Conservation (phyloP, 192 early-diverging fungal genomes). For the Podila epicladia region DNA sequence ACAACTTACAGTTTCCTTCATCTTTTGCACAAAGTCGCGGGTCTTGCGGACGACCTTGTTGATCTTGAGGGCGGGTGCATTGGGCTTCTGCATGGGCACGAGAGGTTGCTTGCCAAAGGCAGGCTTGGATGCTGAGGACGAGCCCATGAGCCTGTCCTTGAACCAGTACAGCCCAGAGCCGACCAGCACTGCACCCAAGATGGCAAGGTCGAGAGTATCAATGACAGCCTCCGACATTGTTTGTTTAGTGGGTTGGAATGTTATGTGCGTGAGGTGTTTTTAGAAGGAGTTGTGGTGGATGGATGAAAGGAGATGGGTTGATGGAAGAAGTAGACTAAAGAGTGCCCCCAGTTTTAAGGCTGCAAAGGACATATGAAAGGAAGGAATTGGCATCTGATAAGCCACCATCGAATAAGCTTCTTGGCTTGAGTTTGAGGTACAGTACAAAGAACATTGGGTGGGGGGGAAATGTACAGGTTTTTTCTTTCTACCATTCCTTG, state of each 20-base stretch:
- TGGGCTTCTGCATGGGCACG: conserved; percentile 42
- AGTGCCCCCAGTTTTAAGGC: background rate
- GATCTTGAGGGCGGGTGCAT: conserved; percentile 35
- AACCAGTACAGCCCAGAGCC: conserved; percentile 53
- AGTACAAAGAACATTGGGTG: too few relatives aligned
- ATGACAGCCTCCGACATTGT: conserved; percentile 51
- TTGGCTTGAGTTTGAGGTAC: too few relatives aligned
- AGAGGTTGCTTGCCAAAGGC: conserved; percentile 28
- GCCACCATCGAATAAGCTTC: background rate
- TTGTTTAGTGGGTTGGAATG: background rate
- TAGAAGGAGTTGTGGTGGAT: background rate
- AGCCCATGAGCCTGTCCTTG: conserved; percentile 51
- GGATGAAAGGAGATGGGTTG: background rate
- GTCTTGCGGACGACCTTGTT: conserved; percentile 47
- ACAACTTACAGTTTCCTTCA: conserved; percentile 57
- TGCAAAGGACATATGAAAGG: background rate
- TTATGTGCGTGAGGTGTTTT: background rate
- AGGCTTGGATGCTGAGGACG: conserved; percentile 26
- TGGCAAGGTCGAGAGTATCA: conserved; percentile 59
- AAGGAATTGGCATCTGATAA: background rate
- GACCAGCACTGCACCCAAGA: conserved; percentile 58
- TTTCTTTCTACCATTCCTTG: too few relatives aligned
- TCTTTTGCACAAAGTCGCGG: conserved; percentile 64
- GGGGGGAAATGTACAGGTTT: too few relatives aligned
- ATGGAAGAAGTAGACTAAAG: background rate